Base-by-base conservation (phyloP, 306 rosid species). In the Quercus gilva region DNA sequence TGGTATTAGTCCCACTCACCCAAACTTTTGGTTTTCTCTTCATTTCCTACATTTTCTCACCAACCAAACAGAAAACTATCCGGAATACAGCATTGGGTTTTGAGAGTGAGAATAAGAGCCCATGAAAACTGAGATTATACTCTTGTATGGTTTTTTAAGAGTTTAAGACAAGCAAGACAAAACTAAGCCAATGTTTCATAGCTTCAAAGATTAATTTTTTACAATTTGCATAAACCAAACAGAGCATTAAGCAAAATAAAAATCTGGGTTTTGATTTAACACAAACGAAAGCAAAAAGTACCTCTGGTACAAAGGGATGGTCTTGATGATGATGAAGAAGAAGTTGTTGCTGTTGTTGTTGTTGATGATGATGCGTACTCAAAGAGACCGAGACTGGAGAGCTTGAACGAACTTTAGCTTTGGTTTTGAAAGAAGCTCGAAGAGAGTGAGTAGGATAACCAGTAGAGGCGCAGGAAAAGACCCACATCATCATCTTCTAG, bases 261-360 rank as follows among this genome's bases (percentile, higher is more conserved):
- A n/a, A 77, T 75, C 19, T 29, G 29, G 74, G 75, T 73, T 69
- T 49, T 3, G 78, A 53, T 10, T 25, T 11, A 55, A 53, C 55
- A n/a, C 28, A 43, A 53, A 73, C 21, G 14, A 6, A 69, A 80
- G 41, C 4, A 75, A 14, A 11, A 21, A 23, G 61, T 59, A 90
- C 96, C 91, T 92, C 92, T 1, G 97, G 94, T 41, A 86, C 90
- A 79, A 94, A 92, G 51, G 97, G 96, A 56, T 53, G 82, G 85
- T 60, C 86, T 65, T 33, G 56, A 64, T 55, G 84, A 84, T 23
- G 21, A 41, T 60, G 75, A 72, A 12, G 53, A 49, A 49, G 17
- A 2, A 3, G 53, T 49, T 49, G 53, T 49, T 49, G 53, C 15
- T 12, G 53, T 12, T 49, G 53, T 2, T 49, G 53, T 49, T 49